Conservation (phyloP, 2,329 filamentous ascomycete species). For the Colletotrichum scovillei region DNA sequence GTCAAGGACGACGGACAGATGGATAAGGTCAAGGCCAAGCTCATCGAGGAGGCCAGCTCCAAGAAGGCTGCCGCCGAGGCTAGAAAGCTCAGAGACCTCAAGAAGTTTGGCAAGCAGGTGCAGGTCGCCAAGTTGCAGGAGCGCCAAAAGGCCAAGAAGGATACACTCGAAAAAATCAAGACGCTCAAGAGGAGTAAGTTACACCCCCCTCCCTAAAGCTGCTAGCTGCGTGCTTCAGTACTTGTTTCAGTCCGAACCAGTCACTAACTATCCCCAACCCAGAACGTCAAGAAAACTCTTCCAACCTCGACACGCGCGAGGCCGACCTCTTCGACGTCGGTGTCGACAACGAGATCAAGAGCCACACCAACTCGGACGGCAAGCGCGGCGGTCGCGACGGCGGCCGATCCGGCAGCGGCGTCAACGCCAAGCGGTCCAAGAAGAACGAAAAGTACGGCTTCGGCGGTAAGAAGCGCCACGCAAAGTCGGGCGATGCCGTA, state of each 20-base stretch:
- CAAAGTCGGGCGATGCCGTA: slow-evolving; percentile 89
- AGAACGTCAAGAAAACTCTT: slow-evolving; percentile 85
- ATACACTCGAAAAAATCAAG: slow-evolving; percentile 96
- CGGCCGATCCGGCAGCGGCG: slow-evolving; percentile 47
- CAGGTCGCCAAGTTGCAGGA: slow-evolving; percentile 97
- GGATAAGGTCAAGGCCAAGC: slow-evolving; percentile 93
- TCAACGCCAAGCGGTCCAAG: slow-evolving; percentile 84
- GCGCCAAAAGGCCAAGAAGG: slow-evolving; percentile 89
- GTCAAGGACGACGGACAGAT: slow-evolving; percentile 98
- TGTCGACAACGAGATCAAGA: slow-evolving; percentile 75
- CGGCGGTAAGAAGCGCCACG: slow-evolving; percentile 92
- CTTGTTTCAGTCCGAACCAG: background rate
- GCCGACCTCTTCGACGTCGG: slow-evolving; percentile 92
- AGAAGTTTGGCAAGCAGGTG: slow-evolving; percentile 99
- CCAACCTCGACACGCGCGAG: slow-evolving; percentile 76
- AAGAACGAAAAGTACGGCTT: slow-evolving; percentile 96
- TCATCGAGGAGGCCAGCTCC: slow-evolving; percentile 89
- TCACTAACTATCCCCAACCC: slow-evolving; percentile 11
- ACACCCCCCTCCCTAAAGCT: background rate
- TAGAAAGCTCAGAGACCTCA: slow-evolving; percentile 90
- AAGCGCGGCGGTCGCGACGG: slow-evolving; percentile 51
- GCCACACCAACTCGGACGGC: slow-evolving; percentile 57
- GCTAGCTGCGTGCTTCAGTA: background rate
- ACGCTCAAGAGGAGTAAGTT: slow-evolving; percentile 91
- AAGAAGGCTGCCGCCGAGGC: slow-evolving; percentile 96